Evolutionary conservation across 2,329 filamentous ascomycete genomes (phyloP).

Genomic region (Didymella pinodella): DNA sequence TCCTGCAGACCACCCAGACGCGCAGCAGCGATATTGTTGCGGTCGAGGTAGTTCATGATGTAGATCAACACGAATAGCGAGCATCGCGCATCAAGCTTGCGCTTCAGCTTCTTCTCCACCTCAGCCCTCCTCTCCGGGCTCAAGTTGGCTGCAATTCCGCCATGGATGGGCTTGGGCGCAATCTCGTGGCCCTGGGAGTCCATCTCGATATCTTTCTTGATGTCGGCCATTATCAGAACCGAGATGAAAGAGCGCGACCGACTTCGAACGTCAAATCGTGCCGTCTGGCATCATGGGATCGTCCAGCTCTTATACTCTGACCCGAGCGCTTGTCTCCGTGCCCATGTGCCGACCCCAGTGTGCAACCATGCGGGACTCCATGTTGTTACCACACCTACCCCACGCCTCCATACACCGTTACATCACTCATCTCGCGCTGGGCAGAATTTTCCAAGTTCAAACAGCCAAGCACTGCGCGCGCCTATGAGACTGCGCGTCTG

Average conservation of each 20-base stretch:
- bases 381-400: constrained; percentile 19
- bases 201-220: constrained; percentile 18
- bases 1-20: constrained; percentile 45
- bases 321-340: constrained; percentile 3
- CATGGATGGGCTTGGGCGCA: constrained; percentile 10
- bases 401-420: constrained; percentile 18
- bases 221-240: constrained; percentile 19
- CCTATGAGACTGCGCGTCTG: constrained; percentile 11
- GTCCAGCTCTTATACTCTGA: constrained; percentile 12
- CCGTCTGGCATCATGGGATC: neutral
- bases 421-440: constrained; percentile 19
- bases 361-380: constrained; percentile 19
- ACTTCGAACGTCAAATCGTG: constrained; percentile 19
- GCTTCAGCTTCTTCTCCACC: constrained; percentile 48
- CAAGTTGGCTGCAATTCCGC: constrained; percentile 36
- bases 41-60: constrained; percentile 47
- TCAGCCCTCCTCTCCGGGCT: constrained; percentile 38
- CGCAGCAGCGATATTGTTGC: constrained; percentile 49
- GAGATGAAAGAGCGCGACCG: constrained; percentile 8
- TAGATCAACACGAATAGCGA: constrained; percentile 48
- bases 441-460: constrained; percentile 17
- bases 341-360: constrained; percentile 19
- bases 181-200: constrained; percentile 16
- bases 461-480: constrained; percentile 9
- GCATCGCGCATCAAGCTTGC: constrained; percentile 46